phyloP scores from a whole-genome alignment of 176 grass and related monocot genomes.

The Poa annua region DNA sequence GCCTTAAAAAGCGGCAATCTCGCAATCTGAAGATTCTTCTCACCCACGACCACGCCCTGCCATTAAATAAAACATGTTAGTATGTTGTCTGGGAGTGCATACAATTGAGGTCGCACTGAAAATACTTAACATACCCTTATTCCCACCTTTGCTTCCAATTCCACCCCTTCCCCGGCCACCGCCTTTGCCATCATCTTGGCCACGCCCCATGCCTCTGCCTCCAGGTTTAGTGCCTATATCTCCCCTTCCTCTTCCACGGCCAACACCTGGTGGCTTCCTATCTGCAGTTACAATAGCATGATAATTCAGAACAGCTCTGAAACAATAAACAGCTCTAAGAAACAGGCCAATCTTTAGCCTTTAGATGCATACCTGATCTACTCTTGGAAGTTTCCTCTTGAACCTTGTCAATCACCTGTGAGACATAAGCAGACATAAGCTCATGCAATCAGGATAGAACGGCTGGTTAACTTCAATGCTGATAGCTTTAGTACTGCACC shows the following conservation, averaged over 20 bases:
- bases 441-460: conserved; percentile 33
- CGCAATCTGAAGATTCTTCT: conserved; percentile 24
- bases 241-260: conserved; percentile 90
- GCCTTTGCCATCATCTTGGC: conserved; percentile 84
- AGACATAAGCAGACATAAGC: conserved; percentile 7
- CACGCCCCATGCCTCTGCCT: conserved; percentile 72
- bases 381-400: conserved; percentile 98
- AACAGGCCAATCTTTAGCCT: neutral
- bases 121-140: conserved; percentile 55
- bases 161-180: conserved; percentile 72
- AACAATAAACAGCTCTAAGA: neutral
- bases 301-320: neutral
- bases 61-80: conserved; percentile 27
- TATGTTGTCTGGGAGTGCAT: neutral
- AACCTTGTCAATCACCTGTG: conserved; percentile 97
- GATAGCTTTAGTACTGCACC: neutral
- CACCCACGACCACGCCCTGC: conserved; percentile 80
- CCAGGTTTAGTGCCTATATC: conserved; percentile 58
- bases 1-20: conserved; percentile 62
- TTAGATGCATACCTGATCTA: conserved; percentile 67
- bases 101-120: neutral
- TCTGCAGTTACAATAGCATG: conserved; percentile 60
- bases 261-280: conserved; percentile 94
- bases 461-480: conserved; percentile 3
- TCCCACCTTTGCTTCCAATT: conserved; percentile 66